Conservation (phyloP, 371 early-diverging fungal genomes). For the Gilbertella persicaria region DNA sequence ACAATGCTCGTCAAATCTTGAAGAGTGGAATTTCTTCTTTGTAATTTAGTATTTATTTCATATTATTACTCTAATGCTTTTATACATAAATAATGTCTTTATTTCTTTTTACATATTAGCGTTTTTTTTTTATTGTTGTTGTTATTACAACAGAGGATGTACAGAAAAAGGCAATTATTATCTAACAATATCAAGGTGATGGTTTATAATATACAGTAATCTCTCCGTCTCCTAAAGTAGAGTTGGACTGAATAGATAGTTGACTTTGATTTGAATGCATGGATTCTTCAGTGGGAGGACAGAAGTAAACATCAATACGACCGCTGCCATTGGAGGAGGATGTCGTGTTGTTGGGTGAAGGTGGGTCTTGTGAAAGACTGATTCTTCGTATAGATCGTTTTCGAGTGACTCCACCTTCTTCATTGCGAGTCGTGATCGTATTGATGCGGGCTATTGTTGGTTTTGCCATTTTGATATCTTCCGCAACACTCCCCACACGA, state of each 20-base stretch:
- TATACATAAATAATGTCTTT: not conserved
- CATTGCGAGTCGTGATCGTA: conserved; percentile 17
- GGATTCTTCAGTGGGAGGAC: conserved; percentile 5
- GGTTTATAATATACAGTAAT: conserved; percentile 39
- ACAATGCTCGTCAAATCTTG: conserved; percentile 23
- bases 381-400: conserved; percentile 30
- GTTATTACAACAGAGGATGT: not conserved
- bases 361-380: not conserved
- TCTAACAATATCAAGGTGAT: not conserved
- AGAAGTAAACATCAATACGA: conserved; percentile 19
- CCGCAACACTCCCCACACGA: conserved; percentile 4
- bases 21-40: not conserved
- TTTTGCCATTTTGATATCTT: conserved; percentile 19
- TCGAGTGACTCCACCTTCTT: conserved; percentile 21
- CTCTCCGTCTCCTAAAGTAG: conserved; percentile 35
- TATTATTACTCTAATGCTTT: not conserved
- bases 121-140: not conserved
- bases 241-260: conserved; percentile 21
- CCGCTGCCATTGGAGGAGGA: conserved; percentile 5
- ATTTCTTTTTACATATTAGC: no score
- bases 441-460: conserved; percentile 33
- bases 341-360: no score
- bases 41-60: not conserved
- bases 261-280: conserved; percentile 9
- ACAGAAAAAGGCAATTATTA: not conserved